Evolutionary conservation across 768 basidiomycete genomes (phyloP).

Genomic region (Naganishia vishniacii): DNA sequence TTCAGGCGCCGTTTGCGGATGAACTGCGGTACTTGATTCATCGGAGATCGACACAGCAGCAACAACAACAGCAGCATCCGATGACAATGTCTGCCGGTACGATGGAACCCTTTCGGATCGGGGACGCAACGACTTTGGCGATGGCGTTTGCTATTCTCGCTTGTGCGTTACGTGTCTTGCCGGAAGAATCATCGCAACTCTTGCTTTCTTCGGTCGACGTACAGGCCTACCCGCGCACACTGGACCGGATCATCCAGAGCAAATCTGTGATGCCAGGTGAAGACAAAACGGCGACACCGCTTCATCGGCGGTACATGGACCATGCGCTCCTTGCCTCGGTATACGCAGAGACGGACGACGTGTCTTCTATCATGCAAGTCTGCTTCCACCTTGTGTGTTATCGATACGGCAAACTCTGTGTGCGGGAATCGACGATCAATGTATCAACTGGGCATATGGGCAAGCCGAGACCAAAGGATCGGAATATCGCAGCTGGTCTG

Average conservation of each 20-base stretch:
- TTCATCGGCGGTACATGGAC: constrained; percentile 42
- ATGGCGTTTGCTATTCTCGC: constrained; percentile 38
- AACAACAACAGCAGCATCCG: neutral
- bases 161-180: constrained; percentile 35
- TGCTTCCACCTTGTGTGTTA: constrained; percentile 37
- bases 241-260: constrained; percentile 29
- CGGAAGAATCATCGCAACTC: constrained; percentile 37
- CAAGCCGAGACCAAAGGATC: constrained; percentile 25
- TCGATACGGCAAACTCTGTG: constrained; percentile 32
- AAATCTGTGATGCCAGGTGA: constrained; percentile 19
- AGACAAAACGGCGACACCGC: constrained; percentile 33
- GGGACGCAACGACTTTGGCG: constrained; percentile 42
- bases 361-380: constrained; percentile 39
- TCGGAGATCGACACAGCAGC: constrained; percentile 21
- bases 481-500: constrained; percentile 30
- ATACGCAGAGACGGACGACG: constrained; percentile 36
- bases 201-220: constrained; percentile 31
- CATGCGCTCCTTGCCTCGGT: constrained; percentile 34
- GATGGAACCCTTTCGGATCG: constrained; percentile 27
- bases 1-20: constrained; percentile 37
- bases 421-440: neutral
- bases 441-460: neutral
- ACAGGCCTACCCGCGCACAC: constrained; percentile 25
- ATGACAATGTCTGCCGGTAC: neutral
- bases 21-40: constrained; percentile 33